Percentiles rank a stretch among this genome's conserved stretches.
phyloP scores from a whole-genome alignment of 306 rosid species.

The Inga oerstediana region DNA sequence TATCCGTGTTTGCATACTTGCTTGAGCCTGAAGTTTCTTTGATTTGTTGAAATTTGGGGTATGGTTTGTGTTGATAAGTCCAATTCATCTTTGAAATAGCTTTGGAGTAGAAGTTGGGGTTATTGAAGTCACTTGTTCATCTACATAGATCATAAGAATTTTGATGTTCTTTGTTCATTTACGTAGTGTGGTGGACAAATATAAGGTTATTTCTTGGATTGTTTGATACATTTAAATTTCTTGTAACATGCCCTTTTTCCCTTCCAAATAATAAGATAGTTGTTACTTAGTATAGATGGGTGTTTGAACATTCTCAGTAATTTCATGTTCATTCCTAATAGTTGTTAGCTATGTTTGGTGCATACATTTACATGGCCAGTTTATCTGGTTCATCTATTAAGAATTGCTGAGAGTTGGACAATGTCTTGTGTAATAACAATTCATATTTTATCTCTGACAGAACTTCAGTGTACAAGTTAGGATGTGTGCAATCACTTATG shows the following conservation, averaged over 20 bases:
- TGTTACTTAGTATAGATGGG: background rate
- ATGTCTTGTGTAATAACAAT: background rate
- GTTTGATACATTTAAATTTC: background rate
- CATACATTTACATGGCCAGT: background rate
- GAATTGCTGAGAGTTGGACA: background rate
- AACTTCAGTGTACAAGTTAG: slow-evolving; percentile 3
- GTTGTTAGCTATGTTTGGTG: background rate
- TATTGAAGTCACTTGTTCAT: background rate
- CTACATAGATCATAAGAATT: background rate
- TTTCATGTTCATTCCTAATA: background rate
- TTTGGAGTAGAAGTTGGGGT: background rate
- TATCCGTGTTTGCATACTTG: background rate
- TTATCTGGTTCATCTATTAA: background rate
- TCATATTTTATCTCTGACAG: background rate
- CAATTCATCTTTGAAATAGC: background rate
- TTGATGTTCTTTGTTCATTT: too few relatives aligned
- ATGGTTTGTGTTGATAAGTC: background rate
- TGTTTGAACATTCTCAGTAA: background rate
- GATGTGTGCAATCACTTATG: slow-evolving; percentile 40
- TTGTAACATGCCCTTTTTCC: background rate
- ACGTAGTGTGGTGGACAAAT: background rate
- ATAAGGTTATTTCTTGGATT: background rate
- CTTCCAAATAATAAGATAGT: background rate
- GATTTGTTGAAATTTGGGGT: background rate
- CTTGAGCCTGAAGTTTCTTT: background rate